Conservation (phyloP, 768 basidiomycete species). For the Neoboletus magnificus region DNA sequence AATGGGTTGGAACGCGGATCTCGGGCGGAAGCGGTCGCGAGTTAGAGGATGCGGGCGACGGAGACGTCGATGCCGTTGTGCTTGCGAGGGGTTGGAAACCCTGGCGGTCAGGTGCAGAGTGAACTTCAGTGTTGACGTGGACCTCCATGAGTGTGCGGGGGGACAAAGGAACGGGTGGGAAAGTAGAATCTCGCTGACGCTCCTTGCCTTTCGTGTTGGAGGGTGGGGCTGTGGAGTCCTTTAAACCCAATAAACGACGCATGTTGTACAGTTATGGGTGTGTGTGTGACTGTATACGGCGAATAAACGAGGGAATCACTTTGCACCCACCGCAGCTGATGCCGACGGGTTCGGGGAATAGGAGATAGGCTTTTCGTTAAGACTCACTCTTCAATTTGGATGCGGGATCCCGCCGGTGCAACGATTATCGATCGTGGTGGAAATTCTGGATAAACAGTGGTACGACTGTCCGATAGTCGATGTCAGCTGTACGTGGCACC, state of each 20-base stretch:
- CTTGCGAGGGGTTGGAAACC: slow-evolving; percentile 19
- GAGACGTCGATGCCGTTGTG: slow-evolving; percentile 13
- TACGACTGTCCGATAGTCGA: not conserved
- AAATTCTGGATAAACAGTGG: not conserved
- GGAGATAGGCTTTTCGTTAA: not conserved
- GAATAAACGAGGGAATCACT: slow-evolving; percentile 13
- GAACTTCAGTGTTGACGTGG: slow-evolving; percentile 29
- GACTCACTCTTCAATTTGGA: slow-evolving; percentile 13
- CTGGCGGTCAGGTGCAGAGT: slow-evolving; percentile 17
- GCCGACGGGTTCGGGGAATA: slow-evolving; percentile 6
- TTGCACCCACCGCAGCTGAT: slow-evolving; percentile 19
- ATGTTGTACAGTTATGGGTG: slow-evolving; percentile 18
- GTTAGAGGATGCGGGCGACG: slow-evolving; percentile 21
- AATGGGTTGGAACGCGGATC: slow-evolving; percentile 31
- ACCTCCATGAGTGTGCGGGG: slow-evolving; percentile 21
- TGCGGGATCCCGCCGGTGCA: not conserved
- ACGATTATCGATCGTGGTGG: slow-evolving; percentile 6
- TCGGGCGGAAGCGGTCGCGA: slow-evolving; percentile 28
- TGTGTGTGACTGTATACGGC: slow-evolving; percentile 11
- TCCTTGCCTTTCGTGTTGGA: slow-evolving; percentile 27
- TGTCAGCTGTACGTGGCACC: slow-evolving; percentile 1
- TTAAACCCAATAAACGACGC: slow-evolving; percentile 32
- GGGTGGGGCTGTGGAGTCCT: slow-evolving; percentile 15
- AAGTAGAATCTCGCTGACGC: slow-evolving; percentile 14
- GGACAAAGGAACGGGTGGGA: slow-evolving; percentile 1